Conservation (phyloP, 23 red algal genomes). For the Gracilaria gracilis region DNA sequence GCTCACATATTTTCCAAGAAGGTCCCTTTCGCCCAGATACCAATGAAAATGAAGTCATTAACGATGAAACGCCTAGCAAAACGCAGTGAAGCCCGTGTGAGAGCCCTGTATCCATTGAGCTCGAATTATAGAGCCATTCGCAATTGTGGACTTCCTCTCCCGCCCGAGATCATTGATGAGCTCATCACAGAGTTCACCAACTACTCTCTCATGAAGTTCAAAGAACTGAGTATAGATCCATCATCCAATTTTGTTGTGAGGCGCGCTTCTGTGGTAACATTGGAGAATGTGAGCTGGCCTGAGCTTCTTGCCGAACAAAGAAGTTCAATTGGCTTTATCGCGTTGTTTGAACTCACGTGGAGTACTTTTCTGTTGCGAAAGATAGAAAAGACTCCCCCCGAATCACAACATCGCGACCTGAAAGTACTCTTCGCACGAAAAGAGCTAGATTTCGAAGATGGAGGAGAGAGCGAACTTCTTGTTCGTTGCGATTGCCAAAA, state of each 20-base stretch:
- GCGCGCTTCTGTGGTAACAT: no score
- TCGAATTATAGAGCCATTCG: not conserved
- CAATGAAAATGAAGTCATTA: not conserved
- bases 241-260: no score
- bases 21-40: not conserved
- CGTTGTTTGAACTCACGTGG: not conserved
- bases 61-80: not conserved
- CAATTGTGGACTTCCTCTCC: not conserved
- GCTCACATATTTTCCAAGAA: not conserved
- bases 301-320: not conserved
- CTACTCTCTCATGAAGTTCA: no score
- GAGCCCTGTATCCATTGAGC: not conserved
- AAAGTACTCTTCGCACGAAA: not conserved
- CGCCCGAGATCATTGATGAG: not conserved
- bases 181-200: no score
- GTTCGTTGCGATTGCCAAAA: no score
- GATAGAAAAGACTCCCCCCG: not conserved
- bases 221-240: no score
- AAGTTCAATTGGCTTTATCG: not conserved
- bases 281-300: not conserved
- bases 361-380: not conserved
- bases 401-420: not conserved
- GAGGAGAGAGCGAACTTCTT: constrained; percentile 2
- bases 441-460: not conserved
- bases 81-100: not conserved